Base-by-base conservation (phyloP, 176 grass and related monocot genomes). In the Paspalum notatum region DNA sequence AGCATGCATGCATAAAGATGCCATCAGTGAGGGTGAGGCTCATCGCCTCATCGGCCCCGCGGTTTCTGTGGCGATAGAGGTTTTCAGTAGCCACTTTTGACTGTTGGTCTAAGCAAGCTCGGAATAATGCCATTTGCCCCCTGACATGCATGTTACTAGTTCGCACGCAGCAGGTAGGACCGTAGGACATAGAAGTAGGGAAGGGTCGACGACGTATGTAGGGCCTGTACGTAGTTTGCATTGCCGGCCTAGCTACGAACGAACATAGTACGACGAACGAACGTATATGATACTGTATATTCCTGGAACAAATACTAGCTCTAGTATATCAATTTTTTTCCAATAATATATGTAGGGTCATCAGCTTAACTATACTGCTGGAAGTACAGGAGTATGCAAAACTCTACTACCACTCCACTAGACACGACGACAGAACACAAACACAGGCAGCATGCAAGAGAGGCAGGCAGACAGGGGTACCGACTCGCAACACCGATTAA, bases 401-500 rank as follows among this genome's bases (percentile, higher is more conserved):
- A 52, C 18, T 6, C 16, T 0, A 26, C 57, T 12, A 10, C 56
- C 0, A 12, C 57, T 27, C 58, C 25, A 27, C 24, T 15, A 54
- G 6, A 42, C 52, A 45, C 7, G 20, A 17, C 51, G 32, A n/a
- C n/a, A 32, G 32, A 18, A 40, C 32, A 20, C 12, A 22, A 18
- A 15, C 17, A 49, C 24, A 17, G 44, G 24, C 6, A 13, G 60
- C 44, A 78, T n/a, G 18, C 51, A 43, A 32, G 53, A 51, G n/a
- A 68, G 55, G 17, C 58, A 14, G 66, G 38, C 39, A 66, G 55
- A 76, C 85, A 82, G 21, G 79, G 47, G 12, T 62, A 87, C 85
- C 85, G 81, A 87, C 85, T 82, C 85, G 58, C 65, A 51, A 65
- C 79, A 67, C 18, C 40, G 84, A 80, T 56, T 87, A 87, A 75